Evolutionary conservation across 1,284 basidiomycete genomes (phyloP).

Genomic region (Tilletiopsis washingtonensis): DNA sequence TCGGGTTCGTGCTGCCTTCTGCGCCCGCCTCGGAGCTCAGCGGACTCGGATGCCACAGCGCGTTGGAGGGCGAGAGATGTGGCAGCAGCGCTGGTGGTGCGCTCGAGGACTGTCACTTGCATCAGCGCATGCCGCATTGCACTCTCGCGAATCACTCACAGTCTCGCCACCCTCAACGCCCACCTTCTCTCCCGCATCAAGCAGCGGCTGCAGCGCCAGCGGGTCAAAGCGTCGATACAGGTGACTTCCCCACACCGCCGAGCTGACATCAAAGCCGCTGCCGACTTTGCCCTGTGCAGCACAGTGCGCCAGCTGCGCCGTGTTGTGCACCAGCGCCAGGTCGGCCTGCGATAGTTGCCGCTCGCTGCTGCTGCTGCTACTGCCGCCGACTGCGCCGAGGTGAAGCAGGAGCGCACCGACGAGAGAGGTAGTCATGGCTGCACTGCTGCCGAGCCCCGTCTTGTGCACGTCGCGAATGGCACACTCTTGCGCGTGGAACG

Average conservation of each 20-base stretch:
- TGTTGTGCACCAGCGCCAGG: conserved; percentile 63
- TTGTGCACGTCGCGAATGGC: conserved; percentile 76
- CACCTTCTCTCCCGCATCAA: conserved; percentile 24
- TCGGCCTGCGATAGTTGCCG: too few species aligned
- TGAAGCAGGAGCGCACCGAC: conserved; percentile 77
- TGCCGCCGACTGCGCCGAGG: conserved; percentile 60
- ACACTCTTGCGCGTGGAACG: conserved; percentile 56
- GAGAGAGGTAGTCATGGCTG: conserved; percentile 90
- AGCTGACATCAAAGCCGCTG: conserved; percentile 90
- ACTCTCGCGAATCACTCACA: too few species aligned
- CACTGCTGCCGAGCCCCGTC: conserved; percentile 93
- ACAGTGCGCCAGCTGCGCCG: conserved; percentile 93
- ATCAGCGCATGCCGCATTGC: too few species aligned
- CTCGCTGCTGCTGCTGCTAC: too few species aligned
- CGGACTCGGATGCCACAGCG: conserved; percentile 34
- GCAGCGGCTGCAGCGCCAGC: conserved; percentile 19
- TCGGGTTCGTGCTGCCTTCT: conserved; percentile 12
- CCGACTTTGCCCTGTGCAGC: conserved; percentile 97
- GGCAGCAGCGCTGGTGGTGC: background rate
- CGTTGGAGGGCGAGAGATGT: conserved; percentile 28
- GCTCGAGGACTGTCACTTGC: background rate
- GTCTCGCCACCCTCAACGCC: conserved; percentile 14
- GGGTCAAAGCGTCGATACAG: conserved; percentile 84
- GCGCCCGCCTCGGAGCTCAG: conserved; percentile 2
- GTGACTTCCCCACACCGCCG: conserved; percentile 90